Conservation (phyloP, 2,329 filamentous ascomycete genomes). For the Pseudopithomyces chartarum region DNA sequence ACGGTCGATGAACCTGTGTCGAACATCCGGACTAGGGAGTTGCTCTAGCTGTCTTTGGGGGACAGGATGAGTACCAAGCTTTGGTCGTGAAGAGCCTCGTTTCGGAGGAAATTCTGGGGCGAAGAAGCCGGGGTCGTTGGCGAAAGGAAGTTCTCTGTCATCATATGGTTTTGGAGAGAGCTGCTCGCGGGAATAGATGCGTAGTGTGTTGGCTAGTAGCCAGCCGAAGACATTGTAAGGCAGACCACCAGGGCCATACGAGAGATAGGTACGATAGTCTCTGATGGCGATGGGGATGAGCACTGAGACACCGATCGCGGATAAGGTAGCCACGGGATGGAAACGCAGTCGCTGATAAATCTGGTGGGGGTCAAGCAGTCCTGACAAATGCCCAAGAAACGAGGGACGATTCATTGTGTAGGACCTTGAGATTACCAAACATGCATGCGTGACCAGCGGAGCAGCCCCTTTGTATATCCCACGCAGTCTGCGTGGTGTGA, state of each 20-base stretch:
- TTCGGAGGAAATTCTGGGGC: slow-evolving; percentile 17
- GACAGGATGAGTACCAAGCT: slow-evolving; percentile 20
- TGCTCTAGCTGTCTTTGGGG: slow-evolving; percentile 25
- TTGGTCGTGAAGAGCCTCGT: slow-evolving; percentile 18
- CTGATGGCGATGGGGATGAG: slow-evolving; percentile 18
- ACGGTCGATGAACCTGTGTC: slow-evolving; percentile 15
- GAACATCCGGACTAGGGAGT: slow-evolving; percentile 19
- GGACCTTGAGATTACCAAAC: not conserved
- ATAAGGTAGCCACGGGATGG: slow-evolving; percentile 16
- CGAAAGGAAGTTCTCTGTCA: slow-evolving; percentile 18
- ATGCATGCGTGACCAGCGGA: not conserved
- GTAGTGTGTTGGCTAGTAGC: slow-evolving; percentile 37
- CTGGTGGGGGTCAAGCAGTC: not conserved
- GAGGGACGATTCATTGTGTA: slow-evolving; percentile 5
- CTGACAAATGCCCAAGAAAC: not conserved
- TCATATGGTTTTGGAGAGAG: slow-evolving; percentile 34
- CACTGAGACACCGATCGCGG: slow-evolving; percentile 14
- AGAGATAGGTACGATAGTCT: slow-evolving; percentile 49
- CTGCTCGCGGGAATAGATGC: slow-evolving; percentile 42
- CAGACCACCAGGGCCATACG: slow-evolving; percentile 52
- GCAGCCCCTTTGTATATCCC: not conserved
- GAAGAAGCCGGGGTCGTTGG: slow-evolving; percentile 18
- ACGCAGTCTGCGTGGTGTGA: not conserved
- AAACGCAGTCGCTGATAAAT: slow-evolving; percentile 4
- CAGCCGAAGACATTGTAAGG: slow-evolving; percentile 52